Conservation (phyloP, 2,329 filamentous ascomycete species). For the Plenodomus tracheiphilus region DNA sequence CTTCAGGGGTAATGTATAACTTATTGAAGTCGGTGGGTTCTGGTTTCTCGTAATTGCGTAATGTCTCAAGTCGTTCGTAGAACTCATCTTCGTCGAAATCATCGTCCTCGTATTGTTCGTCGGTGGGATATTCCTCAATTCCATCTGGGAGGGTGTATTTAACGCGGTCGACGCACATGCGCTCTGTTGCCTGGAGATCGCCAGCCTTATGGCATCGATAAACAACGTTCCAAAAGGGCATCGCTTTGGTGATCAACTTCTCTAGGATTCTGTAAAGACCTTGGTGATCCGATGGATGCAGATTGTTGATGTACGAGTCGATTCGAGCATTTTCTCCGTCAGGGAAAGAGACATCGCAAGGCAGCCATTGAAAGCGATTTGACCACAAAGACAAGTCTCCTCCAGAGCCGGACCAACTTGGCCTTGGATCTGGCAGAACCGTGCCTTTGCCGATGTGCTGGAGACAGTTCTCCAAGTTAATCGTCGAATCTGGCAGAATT, state of each 20-base stretch:
- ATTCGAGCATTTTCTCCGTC: slow-evolving; percentile 25
- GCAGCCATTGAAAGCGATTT: slow-evolving; percentile 52
- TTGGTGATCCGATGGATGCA: slow-evolving; percentile 48
- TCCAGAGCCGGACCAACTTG: slow-evolving; percentile 5
- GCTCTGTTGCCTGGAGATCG: not conserved
- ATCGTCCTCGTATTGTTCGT: not conserved
- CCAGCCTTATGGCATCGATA: slow-evolving; percentile 5
- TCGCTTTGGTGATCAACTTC: slow-evolving; percentile 16
- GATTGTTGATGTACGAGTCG: slow-evolving; percentile 59
- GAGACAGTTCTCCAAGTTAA: slow-evolving; percentile 35
- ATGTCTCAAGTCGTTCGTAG: not conserved
- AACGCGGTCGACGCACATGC: not conserved
- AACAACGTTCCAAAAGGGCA: slow-evolving; percentile 30
- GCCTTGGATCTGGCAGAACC: slow-evolving; percentile 9
- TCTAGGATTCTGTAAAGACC: slow-evolving; percentile 26
- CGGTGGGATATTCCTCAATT: slow-evolving; percentile 1
- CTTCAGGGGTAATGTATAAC: not conserved
- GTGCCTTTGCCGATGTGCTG: slow-evolving; percentile 37
- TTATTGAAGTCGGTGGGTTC: not conserved
- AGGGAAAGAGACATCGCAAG: slow-evolving; percentile 53
- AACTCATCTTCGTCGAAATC: not conserved
- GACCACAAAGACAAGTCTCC: slow-evolving; percentile 18
- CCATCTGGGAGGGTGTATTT: not conserved
- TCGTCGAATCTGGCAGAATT: slow-evolving; percentile 40
- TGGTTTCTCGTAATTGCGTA: not conserved